Evolutionary conservation across 495 filamentous ascomycete species (phyloP), one percentile per base, ranked within the genome.

Genomic region (Achaetomiella virescens): DNA sequence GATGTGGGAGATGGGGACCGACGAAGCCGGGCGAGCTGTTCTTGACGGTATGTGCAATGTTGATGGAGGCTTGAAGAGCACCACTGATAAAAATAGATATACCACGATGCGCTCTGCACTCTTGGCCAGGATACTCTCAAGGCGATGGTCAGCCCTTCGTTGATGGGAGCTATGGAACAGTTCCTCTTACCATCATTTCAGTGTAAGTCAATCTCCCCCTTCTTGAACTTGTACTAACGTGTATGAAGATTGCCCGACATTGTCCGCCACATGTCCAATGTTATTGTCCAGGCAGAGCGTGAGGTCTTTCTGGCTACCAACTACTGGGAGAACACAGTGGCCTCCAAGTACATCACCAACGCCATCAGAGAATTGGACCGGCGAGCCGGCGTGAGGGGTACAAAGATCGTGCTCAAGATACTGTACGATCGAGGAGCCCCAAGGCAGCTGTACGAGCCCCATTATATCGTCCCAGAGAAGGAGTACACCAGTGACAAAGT

Each of bases 281-380:
- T 86, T 18, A 90, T 91, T 48, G 85, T 76, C 15, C 78, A 86
- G 1, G 87, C 87, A 1, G 75, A 89, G 64, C 79, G 75, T 42
- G 88, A 91, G 64, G 80, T 91, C 1, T 83, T 84, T 50, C 67
- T 91, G 8, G 85, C 81, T 0, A 91, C 88, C 0, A 88, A 87
- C 59, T 90, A 81, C 68, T 91, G 87, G 88, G 76, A 83, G 53
- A 70, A 82, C 48, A 84, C 84, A 2, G 78, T 83, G 15, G 84
- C 86, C 1, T 82, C 83, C 29, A 81, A 73, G 18, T 76, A 85
- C 48, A 75, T 90, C 46, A 84, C 80, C 12, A 79, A 90, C 70
- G 83, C 84, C 3, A 77, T 91, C 40, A 73, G 68, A 10, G 87
- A 90, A 63, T 75, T 90, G 9, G 86, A 87, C 1, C 72, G 65